phyloP scores from a whole-genome alignment of 2,329 filamentous ascomycete genomes.

The Talaromyces rugulosus region DNA sequence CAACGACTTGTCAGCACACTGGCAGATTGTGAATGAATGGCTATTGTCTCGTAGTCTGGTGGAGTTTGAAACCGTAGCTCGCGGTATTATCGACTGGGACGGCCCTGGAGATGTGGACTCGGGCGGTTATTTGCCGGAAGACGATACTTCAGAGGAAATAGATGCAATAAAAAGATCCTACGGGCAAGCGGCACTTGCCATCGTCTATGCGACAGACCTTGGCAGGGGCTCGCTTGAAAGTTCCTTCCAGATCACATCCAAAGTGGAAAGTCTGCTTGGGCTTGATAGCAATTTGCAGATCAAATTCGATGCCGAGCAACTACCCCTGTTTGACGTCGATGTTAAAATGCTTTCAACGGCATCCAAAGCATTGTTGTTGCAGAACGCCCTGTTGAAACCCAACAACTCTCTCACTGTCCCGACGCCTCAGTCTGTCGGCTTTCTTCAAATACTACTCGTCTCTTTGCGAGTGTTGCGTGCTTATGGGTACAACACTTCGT shows the following conservation, averaged over 20 bases:
- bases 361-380: constrained; percentile 38
- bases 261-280: constrained; percentile 49
- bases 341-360: constrained; percentile 29
- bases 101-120: constrained; percentile 58
- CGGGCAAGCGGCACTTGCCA: constrained; percentile 56
- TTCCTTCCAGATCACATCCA: constrained; percentile 46
- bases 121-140: constrained; percentile 48
- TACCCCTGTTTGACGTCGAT: constrained; percentile 29
- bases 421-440: constrained; percentile 33
- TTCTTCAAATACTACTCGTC: constrained; percentile 37
- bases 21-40: constrained; percentile 59
- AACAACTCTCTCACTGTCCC: constrained; percentile 41
- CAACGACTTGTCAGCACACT: constrained; percentile 36
- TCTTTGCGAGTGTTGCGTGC: constrained; percentile 38
- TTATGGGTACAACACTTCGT: constrained; percentile 34
- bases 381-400: constrained; percentile 35
- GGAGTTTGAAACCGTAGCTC: constrained; percentile 47
- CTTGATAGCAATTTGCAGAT: constrained; percentile 43
- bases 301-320: constrained; percentile 16
- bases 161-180: constrained; percentile 32
- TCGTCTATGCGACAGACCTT: constrained; percentile 52
- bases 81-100: constrained; percentile 54
- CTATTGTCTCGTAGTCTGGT: constrained; percentile 50
- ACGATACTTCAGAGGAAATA: constrained; percentile 15
- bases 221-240: constrained; percentile 43